Percentiles rank a stretch among this genome's conserved stretches.
Conservation (phyloP, 2,329 filamentous ascomycete genomes). For the Neoarthrinium moseri region DNA sequence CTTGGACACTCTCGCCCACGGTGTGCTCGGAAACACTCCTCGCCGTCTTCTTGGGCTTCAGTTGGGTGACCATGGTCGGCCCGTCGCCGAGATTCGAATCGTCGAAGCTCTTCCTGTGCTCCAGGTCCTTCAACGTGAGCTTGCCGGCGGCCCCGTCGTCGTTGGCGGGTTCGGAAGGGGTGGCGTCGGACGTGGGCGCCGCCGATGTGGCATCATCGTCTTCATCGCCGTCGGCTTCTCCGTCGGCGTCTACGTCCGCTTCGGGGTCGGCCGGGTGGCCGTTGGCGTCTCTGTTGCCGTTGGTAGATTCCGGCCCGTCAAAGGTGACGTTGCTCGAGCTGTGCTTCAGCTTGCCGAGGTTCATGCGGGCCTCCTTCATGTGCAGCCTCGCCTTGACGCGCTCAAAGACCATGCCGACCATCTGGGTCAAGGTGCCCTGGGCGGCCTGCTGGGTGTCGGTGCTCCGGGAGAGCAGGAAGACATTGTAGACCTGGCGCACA, state of each 20-base stretch:
- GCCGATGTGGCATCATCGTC: constrained; percentile 17
- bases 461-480: constrained; percentile 92
- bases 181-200: constrained; percentile 19
- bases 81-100: constrained; percentile 67
- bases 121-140: constrained; percentile 65
- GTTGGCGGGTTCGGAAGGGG: constrained; percentile 24
- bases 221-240: constrained; percentile 30
- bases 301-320: constrained; percentile 42
- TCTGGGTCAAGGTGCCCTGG: constrained; percentile 94
- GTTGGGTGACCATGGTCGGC: constrained; percentile 64
- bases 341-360: constrained; percentile 50
- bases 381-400: constrained; percentile 83
- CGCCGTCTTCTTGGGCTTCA: constrained; percentile 46
- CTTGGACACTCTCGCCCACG: constrained; percentile 50
- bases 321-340: constrained; percentile 53
- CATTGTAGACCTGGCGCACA: constrained; percentile 97
- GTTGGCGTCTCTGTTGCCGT: constrained; percentile 19
- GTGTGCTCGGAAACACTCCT: constrained; percentile 54
- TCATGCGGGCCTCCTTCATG: constrained; percentile 77
- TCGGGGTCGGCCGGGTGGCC: constrained; percentile 30
- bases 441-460: constrained; percentile 95
- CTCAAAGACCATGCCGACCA: constrained; percentile 98
- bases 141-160: constrained; percentile 44
- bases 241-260: constrained; percentile 38
- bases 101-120: constrained; percentile 67